Evolutionary conservation across 768 basidiomycete genomes (phyloP).

Genomic region (Tubosaeta sp.): DNA sequence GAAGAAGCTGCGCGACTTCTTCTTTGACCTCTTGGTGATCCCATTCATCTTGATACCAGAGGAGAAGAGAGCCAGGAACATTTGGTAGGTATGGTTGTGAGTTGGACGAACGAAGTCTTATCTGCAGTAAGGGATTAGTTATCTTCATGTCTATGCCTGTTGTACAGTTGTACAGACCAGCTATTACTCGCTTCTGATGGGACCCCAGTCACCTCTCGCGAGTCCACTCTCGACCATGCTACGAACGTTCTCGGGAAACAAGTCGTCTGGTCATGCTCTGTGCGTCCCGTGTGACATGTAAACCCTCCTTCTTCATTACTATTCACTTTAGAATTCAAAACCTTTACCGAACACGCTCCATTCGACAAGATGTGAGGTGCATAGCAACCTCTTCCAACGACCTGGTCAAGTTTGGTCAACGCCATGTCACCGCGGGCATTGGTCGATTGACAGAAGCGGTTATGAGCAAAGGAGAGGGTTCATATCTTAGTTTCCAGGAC

Average conservation of each 20-base stretch:
- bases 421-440: slow-evolving; percentile 45
- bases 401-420: slow-evolving; percentile 36
- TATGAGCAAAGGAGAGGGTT: slow-evolving; percentile 65
- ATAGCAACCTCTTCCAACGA: slow-evolving; percentile 21
- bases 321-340: slow-evolving; percentile 2
- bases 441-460: slow-evolving; percentile 46
- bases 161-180: too few species aligned
- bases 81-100: too few species aligned
- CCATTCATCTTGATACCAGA: too few species aligned
- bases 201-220: too few species aligned
- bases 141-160: too few species aligned
- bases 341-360: background rate
- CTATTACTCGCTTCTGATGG: too few species aligned
- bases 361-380: slow-evolving; percentile 5
- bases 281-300: slow-evolving; percentile 9
- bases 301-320: background rate
- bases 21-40: too few species aligned
- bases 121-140: too few species aligned
- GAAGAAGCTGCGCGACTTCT: too few species aligned
- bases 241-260: slow-evolving; percentile 4
- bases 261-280: slow-evolving; percentile 1
- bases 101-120: too few species aligned
- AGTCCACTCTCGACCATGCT: background rate
- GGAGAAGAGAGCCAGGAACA: too few species aligned
- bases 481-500: slow-evolving; percentile 68